These are phyloP conservation scores for Leccinellum rugosiceps DNA, from an alignment of 768 basidiomycete species.

Conservation along the genomic window DNA sequence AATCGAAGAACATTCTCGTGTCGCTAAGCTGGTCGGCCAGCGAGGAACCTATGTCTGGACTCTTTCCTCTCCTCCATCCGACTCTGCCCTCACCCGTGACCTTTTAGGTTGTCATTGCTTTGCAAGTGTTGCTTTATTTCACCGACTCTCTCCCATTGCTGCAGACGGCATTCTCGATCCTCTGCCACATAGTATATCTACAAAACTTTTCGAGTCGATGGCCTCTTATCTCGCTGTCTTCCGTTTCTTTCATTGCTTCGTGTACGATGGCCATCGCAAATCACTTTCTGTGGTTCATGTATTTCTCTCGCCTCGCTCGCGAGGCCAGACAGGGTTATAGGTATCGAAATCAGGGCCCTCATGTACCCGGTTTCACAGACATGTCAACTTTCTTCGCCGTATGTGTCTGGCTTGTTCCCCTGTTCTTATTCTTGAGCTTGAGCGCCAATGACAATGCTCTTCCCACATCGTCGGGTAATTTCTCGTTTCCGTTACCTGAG, in stretches of 20 bases:
- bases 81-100: slow-evolving; percentile 3
- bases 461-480: slow-evolving; percentile 60
- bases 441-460: slow-evolving; percentile 97
- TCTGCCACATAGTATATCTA: slow-evolving; percentile 85
- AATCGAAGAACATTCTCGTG: slow-evolving; percentile 88
- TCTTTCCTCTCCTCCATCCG: background rate
- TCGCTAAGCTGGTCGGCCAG: slow-evolving; percentile 81
- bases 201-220: slow-evolving; percentile 88
- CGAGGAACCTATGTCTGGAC: slow-evolving; percentile 82
- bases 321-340: slow-evolving; percentile 52
- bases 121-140: slow-evolving; percentile 76
- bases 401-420: slow-evolving; percentile 85
- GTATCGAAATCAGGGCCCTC: slow-evolving; percentile 39
- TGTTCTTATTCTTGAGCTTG: slow-evolving; percentile 93
- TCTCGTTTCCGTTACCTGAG: background rate
- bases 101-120: slow-evolving; percentile 65
- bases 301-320: slow-evolving; percentile 75
- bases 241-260: slow-evolving; percentile 78
- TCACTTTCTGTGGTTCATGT: slow-evolving; percentile 96
- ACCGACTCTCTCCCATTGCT: slow-evolving; percentile 77
- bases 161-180: slow-evolving; percentile 73
- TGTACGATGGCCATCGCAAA: slow-evolving; percentile 82
- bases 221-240: slow-evolving; percentile 92
- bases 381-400: slow-evolving; percentile 81
- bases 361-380: slow-evolving; percentile 56